phyloP scores from a whole-genome alignment of 805 yeast genomes.

The Ogataea paradorogensis region DNA sequence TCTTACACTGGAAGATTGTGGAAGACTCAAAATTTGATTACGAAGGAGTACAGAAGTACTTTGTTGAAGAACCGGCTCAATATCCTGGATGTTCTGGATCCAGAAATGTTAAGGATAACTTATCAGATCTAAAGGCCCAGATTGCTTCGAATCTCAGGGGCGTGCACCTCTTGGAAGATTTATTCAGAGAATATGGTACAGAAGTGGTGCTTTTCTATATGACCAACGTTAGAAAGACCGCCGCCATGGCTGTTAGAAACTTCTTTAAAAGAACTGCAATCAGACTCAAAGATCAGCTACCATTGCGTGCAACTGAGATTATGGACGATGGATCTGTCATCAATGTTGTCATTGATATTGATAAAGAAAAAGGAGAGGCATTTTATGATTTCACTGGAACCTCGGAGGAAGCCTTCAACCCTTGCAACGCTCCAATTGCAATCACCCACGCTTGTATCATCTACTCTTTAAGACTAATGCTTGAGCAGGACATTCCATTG shows the following conservation, averaged over 20 bases:
- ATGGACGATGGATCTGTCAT: constrained; percentile 58
- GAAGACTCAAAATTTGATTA: constrained; percentile 49
- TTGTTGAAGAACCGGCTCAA: constrained; percentile 48
- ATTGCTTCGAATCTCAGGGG: constrained; percentile 52
- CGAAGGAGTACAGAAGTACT: constrained; percentile 43
- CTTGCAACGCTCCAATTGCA: constrained; percentile 54
- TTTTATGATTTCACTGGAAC: constrained; percentile 52
- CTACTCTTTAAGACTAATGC: constrained; percentile 47
- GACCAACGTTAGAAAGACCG: constrained; percentile 44
- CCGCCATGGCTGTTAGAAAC: constrained; percentile 43
- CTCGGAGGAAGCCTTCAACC: constrained; percentile 49
- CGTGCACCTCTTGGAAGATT: constrained; percentile 39
- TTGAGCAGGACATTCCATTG: constrained; percentile 49
- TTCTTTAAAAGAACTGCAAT: constrained; percentile 36
- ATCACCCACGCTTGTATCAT: constrained; percentile 52
- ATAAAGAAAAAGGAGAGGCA: constrained; percentile 39
- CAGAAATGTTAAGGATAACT: constrained; percentile 50
- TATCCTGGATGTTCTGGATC: constrained; percentile 54
- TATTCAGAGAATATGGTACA: constrained; percentile 42
- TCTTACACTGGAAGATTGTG: constrained; percentile 48
- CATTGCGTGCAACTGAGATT: constrained; percentile 43
- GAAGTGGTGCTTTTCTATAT: constrained; percentile 45
- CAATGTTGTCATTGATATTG: constrained; percentile 39
- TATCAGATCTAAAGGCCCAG: constrained; percentile 47
- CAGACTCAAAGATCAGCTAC: constrained; percentile 35